Base-by-base conservation (phyloP, 179 eudicot species). In the Spergularia azorica region DNA sequence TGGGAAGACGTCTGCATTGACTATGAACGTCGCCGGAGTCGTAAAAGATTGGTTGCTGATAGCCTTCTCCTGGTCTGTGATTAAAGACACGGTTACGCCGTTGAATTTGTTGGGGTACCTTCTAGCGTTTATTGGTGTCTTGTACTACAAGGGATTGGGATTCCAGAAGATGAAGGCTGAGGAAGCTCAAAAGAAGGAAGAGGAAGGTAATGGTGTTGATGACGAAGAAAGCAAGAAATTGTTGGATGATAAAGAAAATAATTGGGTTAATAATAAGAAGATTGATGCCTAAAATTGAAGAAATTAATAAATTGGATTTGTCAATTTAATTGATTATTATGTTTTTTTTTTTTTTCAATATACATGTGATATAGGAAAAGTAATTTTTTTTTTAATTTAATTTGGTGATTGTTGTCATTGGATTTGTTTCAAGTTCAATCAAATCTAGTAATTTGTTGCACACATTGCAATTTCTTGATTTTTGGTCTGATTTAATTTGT, bases 1-100 rank as follows among this genome's bases (percentile, higher is more conserved):
- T 55, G 89, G 89, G 17, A 88, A 86, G 79, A 86, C 89, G 2
- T 84, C 88, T 3, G 91, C 91, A 2, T 80, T 88, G 81, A 88
- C 91, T 1, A 86, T 88, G 91, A 88, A 88, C 76, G 89, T 88
- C 5, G 91, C 89, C 1, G 91, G 91, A 6, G 91, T 88, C 5
- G 91, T 88, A 6, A 86, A 88, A 56, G 90, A 88, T 77, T 88
- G 91, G 91, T 32, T 88, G 61, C 77, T 88, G 81, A 88, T 88
- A 67, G 88, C 81, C 0, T 86, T 88, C 43, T 88, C 90, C 3
- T 88, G 93, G 90, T 86, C 87, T 6, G 93, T 89, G 76, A 89
- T 89, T 57, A 89, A 86, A 72, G 91, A 89, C 32, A 78, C 86
- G 3, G 87, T 89, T 16, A 89, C 93, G 13, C 70, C 79, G 9